These are phyloP conservation scores for Penicillium steckii DNA, from an alignment of 495 filamentous ascomycete genomes.

Conservation along the genomic window DNA sequence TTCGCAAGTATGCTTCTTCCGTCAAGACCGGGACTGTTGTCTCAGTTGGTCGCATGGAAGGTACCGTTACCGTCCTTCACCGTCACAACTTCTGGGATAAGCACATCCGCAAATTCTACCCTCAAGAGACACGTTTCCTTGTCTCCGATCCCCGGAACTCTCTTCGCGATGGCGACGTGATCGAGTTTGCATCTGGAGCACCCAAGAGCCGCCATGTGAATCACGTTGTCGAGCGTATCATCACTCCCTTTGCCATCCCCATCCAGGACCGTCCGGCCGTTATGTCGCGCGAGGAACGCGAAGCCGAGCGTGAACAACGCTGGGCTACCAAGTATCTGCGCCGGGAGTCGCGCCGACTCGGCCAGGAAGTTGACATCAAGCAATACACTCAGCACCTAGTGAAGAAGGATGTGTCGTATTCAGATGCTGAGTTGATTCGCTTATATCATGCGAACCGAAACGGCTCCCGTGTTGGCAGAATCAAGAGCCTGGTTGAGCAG, in stretches of 20 bases:
- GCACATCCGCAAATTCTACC: constrained; percentile 42
- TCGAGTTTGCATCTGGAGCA: constrained; percentile 70
- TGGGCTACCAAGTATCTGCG: constrained; percentile 51
- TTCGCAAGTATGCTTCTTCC: constrained; percentile 40
- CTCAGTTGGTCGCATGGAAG: constrained; percentile 46
- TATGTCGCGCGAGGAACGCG: constrained; percentile 59
- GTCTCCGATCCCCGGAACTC: constrained; percentile 78
- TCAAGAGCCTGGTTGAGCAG: constrained; percentile 25
- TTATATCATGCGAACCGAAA: constrained; percentile 11
- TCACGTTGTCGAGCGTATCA: constrained; percentile 75
- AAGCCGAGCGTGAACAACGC: constrained; percentile 47
- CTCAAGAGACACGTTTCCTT: constrained; percentile 44
- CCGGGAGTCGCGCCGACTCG: constrained; percentile 34
- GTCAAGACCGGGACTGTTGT: constrained; percentile 44
- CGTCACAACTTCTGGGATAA: constrained; percentile 37
- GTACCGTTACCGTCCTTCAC: constrained; percentile 41
- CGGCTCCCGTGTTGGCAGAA: constrained; percentile 25
- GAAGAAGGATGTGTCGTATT: constrained; percentile 3
- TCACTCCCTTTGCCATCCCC: constrained; percentile 66
- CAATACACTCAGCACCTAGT: not conserved
- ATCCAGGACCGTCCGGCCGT: constrained; percentile 64
- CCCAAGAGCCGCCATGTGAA: constrained; percentile 63
- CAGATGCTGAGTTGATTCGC: constrained; percentile 23
- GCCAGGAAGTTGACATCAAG: constrained; percentile 18
- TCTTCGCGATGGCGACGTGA: constrained; percentile 71